A percentile compares a stretch with the other conserved stretches of the same genome.
Evolutionary conservation across 768 basidiomycete genomes (phyloP).

Genomic region (Gymnopilus dilepis): DNA sequence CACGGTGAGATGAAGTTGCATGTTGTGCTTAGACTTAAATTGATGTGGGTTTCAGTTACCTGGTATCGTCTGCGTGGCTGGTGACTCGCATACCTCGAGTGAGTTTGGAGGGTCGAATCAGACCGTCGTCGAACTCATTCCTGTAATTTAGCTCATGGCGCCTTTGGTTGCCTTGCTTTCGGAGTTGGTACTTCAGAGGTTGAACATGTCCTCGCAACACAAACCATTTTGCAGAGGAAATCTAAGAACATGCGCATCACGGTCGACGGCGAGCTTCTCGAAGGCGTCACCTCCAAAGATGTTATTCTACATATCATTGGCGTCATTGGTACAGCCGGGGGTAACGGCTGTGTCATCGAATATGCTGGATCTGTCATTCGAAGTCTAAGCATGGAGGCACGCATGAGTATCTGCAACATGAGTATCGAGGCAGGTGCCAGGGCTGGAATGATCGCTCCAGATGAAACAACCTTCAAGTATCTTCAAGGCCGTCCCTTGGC

Average conservation of each 20-base stretch:
- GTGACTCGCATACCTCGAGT: constrained; percentile 95
- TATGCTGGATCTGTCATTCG: constrained; percentile 88
- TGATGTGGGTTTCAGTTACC: constrained; percentile 52
- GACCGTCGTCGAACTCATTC: neutral
- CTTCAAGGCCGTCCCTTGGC: constrained; percentile 81
- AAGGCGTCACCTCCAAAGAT: constrained; percentile 89
- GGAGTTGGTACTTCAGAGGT: constrained; percentile 95
- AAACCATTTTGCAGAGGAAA: constrained; percentile 86
- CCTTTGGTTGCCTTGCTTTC: constrained; percentile 91
- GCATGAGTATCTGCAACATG: constrained; percentile 95
- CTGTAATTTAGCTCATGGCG: constrained; percentile 74
- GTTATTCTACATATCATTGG: constrained; percentile 92
- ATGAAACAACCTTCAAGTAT: constrained; percentile 86
- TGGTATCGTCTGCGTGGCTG: constrained; percentile 85
- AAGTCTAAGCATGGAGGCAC: constrained; percentile 85
- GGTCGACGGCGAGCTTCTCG: constrained; percentile 79
- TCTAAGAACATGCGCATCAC: constrained; percentile 92
- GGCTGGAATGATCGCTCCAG: constrained; percentile 92
- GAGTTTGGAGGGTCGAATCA: no score
- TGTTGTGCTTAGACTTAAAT: neutral
- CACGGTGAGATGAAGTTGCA: constrained; percentile 53
- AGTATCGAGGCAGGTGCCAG: constrained; percentile 93
- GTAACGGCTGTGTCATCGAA: constrained; percentile 90
- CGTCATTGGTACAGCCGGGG: constrained; percentile 90
- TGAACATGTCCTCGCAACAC: constrained; percentile 92